Conservation (phyloP, 129 eudicot species). For the Logfia minima region DNA sequence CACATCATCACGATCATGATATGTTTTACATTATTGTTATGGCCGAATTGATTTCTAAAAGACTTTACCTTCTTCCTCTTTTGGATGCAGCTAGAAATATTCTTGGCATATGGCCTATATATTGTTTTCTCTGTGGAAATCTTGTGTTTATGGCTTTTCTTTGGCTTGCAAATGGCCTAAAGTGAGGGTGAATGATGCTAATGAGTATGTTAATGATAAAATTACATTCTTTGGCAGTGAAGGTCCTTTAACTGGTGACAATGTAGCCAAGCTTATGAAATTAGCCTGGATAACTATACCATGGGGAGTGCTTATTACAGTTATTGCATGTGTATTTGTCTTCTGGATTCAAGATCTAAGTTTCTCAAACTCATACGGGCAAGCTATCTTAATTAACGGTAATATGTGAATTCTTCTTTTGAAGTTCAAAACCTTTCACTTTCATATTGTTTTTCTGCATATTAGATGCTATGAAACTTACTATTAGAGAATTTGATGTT, state of each 20-base stretch:
- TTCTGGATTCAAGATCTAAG: slow-evolving; percentile 83
- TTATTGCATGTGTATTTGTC: slow-evolving; percentile 57
- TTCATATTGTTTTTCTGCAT: slow-evolving; percentile 5
- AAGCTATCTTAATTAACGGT: slow-evolving; percentile 91
- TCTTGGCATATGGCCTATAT: background rate
- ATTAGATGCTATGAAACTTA: slow-evolving; percentile 13
- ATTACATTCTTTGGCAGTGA: slow-evolving; percentile 45
- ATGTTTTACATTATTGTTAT: background rate
- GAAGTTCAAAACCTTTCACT: background rate
- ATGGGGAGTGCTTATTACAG: slow-evolving; percentile 61
- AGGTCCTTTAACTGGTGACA: slow-evolving; percentile 51
- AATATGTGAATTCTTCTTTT: slow-evolving; percentile 27
- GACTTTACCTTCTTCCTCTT: background rate
- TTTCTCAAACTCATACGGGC: slow-evolving; percentile 72
- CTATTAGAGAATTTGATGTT: slow-evolving; percentile 7
- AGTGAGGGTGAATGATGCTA: background rate
- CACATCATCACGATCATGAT: background rate
- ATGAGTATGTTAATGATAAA: slow-evolving; percentile 8
- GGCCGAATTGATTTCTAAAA: background rate
- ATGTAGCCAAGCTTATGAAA: slow-evolving; percentile 65
- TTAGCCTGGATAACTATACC: slow-evolving; percentile 94
- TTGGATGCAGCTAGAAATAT: background rate
- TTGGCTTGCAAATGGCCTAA: background rate
- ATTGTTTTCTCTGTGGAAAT: slow-evolving; percentile 21
- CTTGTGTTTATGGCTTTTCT: slow-evolving; percentile 16